phyloP scores from a whole-genome alignment of 768 basidiomycete genomes.

The Suillus subluteus region DNA sequence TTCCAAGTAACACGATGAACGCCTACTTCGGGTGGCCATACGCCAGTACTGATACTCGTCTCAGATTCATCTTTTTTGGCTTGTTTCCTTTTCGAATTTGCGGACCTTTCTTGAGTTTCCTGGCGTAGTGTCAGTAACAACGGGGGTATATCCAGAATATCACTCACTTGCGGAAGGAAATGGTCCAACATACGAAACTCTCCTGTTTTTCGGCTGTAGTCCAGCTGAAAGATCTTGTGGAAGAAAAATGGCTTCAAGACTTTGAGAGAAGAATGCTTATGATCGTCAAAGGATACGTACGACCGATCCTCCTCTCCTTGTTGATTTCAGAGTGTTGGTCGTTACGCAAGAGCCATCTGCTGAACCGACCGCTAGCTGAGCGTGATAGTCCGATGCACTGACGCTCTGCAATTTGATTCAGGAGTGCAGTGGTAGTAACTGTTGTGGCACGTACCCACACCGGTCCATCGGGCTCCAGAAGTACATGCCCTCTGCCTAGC shows the following conservation, averaged over 20 bases:
- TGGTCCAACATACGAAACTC: constrained; percentile 90
- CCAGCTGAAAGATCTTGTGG: constrained; percentile 84
- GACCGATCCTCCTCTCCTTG: constrained; percentile 70
- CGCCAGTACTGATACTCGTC: constrained; percentile 50
- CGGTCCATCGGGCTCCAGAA: constrained; percentile 78
- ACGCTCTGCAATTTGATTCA: constrained; percentile 52
- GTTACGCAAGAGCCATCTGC: constrained; percentile 84
- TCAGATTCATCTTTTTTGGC: constrained; percentile 27
- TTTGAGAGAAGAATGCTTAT: constrained; percentile 6
- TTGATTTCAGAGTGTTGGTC: constrained; percentile 69
- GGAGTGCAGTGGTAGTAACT: not conserved
- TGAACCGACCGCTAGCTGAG: constrained; percentile 80
- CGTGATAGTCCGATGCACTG: constrained; percentile 81
- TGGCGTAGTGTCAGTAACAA: constrained; percentile 26
- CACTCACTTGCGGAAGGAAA: constrained; percentile 70
- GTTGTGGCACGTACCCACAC: constrained; percentile 67
- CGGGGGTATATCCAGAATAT: not conserved
- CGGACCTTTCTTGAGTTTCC: constrained; percentile 49
- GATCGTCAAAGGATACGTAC: constrained; percentile 43
- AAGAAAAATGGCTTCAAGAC: constrained; percentile 67
- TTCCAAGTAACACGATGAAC: constrained; percentile 87
- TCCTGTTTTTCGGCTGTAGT: constrained; percentile 76
- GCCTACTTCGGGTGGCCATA: constrained; percentile 80
- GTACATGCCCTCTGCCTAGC: constrained; percentile 71
- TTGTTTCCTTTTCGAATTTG: constrained; percentile 38